Evolutionary conservation across 73 alveolate species (phyloP).

Genomic region (Paramecium bursaria): DNA sequence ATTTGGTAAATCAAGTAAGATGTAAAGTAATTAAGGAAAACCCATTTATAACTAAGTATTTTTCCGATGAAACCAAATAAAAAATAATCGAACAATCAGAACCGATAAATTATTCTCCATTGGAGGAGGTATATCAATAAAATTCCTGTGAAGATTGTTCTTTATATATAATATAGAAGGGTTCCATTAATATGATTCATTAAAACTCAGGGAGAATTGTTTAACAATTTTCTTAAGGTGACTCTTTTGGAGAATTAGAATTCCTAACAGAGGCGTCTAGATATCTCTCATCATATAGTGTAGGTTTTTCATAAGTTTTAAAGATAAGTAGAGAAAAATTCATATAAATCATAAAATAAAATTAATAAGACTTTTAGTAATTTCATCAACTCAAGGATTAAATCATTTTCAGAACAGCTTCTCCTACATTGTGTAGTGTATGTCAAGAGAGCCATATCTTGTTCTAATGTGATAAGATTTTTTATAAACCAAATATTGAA

Average conservation of each 20-base stretch:
- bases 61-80: neutral
- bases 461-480: too few relatives aligned
- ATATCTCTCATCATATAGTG: too few relatives aligned
- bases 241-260: conserved; percentile 53
- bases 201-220: neutral
- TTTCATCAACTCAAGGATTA: too few relatives aligned
- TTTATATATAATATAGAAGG: neutral
- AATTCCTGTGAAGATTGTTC: conserved; percentile 11
- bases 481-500: too few relatives aligned
- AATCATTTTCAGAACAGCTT: too few relatives aligned
- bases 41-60: neutral
- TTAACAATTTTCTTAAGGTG: neutral
- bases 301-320: too few relatives aligned
- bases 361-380: too few relatives aligned
- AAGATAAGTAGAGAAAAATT: too few relatives aligned
- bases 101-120: neutral
- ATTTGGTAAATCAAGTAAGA: conserved; percentile 12
- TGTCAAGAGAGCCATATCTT: too few relatives aligned
- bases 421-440: too few relatives aligned
- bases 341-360: too few relatives aligned
- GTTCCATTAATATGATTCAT: neutral
- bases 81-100: neutral
- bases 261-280: neutral
- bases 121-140: conserved; percentile 2
- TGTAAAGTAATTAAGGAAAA: neutral